Base-by-base conservation (phyloP, 2,329 filamentous ascomycete species). In the Metarhizium sp. region DNA sequence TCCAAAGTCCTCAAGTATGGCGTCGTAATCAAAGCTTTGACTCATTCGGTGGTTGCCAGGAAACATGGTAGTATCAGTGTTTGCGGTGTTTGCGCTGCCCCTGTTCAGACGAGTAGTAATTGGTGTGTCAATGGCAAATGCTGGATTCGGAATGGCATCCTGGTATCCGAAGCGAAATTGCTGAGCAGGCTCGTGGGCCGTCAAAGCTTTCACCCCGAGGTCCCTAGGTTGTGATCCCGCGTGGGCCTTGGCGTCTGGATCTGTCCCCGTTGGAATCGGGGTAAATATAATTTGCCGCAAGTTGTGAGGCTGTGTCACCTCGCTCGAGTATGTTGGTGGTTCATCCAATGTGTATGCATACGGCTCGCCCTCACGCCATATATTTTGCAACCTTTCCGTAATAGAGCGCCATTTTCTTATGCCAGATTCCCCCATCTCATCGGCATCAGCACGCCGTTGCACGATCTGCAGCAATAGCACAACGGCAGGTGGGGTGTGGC, bases 1-100 rank as follows among this genome's bases (percentile, higher is more conserved):
- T 18, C 75, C 75, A 32, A 80, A 69, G 54, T 79, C 77, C 53
- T 79, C 76, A 48, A 79, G 63, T n/a, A 79, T 73, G 2, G 76
- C 74, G 52, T 79, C 77, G 60, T 79, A 78, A 57, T 80, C 77
- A 4, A 78, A 57, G 20, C 63, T 50, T 53, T 65, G 62, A 45
- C 55, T 62, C 13, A 51, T 53, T 14, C 49, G n/a, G 48, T 55
- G 36, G 18, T n/a, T 45, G 6, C 50, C 51, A 7, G 47, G 25
- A 20, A 57, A 50, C 7, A 14, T n/a, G 10, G 32, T 4, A 25
- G 25, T 25, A 25, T 25, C 3, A 18, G 3, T 50, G 56, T 25
- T 25, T 25, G 25, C 25, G 25, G 14, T 10, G 18, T 36, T 32
- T 10, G 16, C 34, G 43, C 46, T 46, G 4, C 42, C 50, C 16